A percentile compares a stretch with the other conserved stretches of the same genome.
Evolutionary conservation across 179 eudicot species (phyloP).

Genomic region (Pouteria campechiana): DNA sequence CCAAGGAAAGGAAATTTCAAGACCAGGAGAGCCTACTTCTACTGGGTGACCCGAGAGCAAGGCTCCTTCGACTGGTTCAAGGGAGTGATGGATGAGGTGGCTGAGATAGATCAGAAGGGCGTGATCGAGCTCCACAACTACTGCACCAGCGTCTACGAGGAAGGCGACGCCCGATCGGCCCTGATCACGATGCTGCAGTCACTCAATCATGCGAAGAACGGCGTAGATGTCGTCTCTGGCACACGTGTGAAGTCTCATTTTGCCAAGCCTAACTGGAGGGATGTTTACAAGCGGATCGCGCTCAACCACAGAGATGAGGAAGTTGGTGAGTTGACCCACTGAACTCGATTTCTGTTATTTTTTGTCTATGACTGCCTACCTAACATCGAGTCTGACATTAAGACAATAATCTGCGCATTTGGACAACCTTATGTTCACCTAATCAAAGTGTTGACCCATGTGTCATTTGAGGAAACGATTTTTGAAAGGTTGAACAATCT

Average conservation of each 20-base stretch:
- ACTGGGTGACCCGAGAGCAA: constrained; percentile 20
- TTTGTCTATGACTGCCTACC: not conserved
- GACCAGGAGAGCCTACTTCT: constrained; percentile 15
- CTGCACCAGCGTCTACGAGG: constrained; percentile 18
- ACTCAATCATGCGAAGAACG: constrained; percentile 15
- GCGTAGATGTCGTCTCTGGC: constrained; percentile 17
- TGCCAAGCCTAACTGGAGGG: constrained; percentile 50
- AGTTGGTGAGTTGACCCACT: constrained; percentile 55
- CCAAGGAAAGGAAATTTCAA: no score
- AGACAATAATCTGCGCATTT: not conserved
- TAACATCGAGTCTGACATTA: not conserved
- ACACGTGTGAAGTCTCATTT: constrained; percentile 18
- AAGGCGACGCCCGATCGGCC: constrained; percentile 16
- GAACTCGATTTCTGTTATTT: no score
- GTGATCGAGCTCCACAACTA: constrained; percentile 18
- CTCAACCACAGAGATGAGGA: constrained; percentile 26
- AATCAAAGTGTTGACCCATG: not conserved
- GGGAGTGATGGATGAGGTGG: constrained; percentile 22
- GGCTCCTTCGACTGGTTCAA: constrained; percentile 21
- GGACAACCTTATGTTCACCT: not conserved
- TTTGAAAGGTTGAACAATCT: no score
- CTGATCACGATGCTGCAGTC: constrained; percentile 17
- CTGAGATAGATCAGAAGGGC: constrained; percentile 8
- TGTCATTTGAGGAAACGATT: no score
- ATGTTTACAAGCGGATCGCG: constrained; percentile 49